Conservation (phyloP, 768 basidiomycete genomes). For the Suillus spraguei region DNA sequence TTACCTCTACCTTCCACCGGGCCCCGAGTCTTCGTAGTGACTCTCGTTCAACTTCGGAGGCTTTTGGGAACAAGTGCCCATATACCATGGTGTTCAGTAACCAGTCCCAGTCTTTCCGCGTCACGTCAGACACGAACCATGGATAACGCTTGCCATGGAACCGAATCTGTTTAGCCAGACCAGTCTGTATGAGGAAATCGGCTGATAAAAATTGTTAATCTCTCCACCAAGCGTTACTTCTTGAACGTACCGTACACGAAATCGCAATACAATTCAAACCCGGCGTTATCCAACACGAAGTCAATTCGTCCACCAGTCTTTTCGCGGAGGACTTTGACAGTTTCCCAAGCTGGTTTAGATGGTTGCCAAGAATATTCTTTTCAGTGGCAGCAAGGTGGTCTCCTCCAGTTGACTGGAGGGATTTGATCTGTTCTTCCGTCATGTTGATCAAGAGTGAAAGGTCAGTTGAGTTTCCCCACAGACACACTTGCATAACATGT, state of each 20-base stretch:
- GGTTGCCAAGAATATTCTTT: constrained; percentile 94
- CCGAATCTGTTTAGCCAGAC: constrained; percentile 78
- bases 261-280: constrained; percentile 83
- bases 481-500: constrained; percentile 59
- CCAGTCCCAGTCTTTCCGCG: constrained; percentile 95
- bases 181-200: constrained; percentile 92
- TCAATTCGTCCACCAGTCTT: constrained; percentile 75
- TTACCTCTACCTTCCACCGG: constrained; percentile 78
- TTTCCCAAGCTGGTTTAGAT: constrained; percentile 74
- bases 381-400: constrained; percentile 93
- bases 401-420: constrained; percentile 95
- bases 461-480: constrained; percentile 98
- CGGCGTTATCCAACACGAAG: constrained; percentile 87
- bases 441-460: constrained; percentile 94
- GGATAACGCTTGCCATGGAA: constrained; percentile 97
- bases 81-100: constrained; percentile 85
- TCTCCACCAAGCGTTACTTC: neutral
- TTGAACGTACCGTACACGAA: constrained; percentile 72
- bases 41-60: constrained; percentile 77
- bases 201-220: constrained; percentile 47
- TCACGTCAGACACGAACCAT: constrained; percentile 95
- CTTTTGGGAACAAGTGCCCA: constrained; percentile 89
- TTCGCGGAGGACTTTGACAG: constrained; percentile 67
- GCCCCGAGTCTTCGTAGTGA: constrained; percentile 77
- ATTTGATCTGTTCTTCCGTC: constrained; percentile 97